These are phyloP conservation scores for Phalaenopsis aphrodite DNA, from an alignment of 106 monocot species.

Conservation along the genomic window DNA sequence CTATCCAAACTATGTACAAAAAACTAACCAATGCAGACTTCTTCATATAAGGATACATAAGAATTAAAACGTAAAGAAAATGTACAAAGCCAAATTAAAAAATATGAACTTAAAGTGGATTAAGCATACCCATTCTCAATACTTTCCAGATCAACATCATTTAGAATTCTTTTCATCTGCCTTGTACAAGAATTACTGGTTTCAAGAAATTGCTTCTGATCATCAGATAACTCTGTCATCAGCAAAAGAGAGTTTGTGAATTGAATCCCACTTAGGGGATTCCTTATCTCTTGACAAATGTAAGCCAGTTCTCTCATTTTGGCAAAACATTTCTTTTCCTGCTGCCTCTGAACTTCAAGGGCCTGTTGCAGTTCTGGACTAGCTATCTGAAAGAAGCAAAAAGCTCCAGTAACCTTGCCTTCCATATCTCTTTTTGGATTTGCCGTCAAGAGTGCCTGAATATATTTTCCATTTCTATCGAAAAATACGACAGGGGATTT, in stretches of 20 bases:
- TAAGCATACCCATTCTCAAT: slow-evolving; percentile 68
- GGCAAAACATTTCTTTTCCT: slow-evolving; percentile 72
- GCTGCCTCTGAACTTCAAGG: slow-evolving; percentile 78
- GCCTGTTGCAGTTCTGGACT: slow-evolving; percentile 84
- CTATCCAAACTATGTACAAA: background rate
- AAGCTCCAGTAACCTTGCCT: slow-evolving; percentile 67
- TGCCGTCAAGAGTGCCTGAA: slow-evolving; percentile 85
- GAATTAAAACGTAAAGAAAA: background rate
- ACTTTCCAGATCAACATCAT: slow-evolving; percentile 55
- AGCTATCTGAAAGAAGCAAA: slow-evolving; percentile 93
- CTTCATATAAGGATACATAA: background rate
- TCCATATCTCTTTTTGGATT: slow-evolving; percentile 64
- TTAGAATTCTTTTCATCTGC: slow-evolving; percentile 74
- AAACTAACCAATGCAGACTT: background rate
- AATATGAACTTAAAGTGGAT: background rate
- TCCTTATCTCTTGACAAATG: slow-evolving; percentile 83
- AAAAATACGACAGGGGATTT: slow-evolving; percentile 81
- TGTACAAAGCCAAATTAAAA: background rate
- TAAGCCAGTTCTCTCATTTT: slow-evolving; percentile 95
- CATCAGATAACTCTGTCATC: slow-evolving; percentile 71
- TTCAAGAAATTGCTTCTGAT: slow-evolving; percentile 91
- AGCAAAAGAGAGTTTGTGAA: slow-evolving; percentile 77
- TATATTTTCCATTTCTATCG: slow-evolving; percentile 70
- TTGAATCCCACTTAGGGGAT: slow-evolving; percentile 74
- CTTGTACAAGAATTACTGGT: slow-evolving; percentile 78